Evolutionary conservation across 2,329 filamentous ascomycete genomes (phyloP), one percentile per base, ranked within the genome.

Genomic region (Stromatinia cepivora): DNA sequence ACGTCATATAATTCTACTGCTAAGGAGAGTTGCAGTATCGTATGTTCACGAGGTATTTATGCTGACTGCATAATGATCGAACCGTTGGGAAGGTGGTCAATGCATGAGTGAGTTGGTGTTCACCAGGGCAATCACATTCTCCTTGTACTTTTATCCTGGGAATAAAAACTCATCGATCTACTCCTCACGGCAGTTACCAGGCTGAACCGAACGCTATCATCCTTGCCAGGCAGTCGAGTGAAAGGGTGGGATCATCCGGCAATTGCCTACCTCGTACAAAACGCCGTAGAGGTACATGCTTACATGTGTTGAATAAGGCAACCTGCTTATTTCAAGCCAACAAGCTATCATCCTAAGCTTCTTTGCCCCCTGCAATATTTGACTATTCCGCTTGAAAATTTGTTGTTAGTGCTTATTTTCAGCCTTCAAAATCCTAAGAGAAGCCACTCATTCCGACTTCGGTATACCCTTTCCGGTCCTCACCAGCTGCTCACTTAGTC

Each of bases 381-480:
- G 11, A n/a, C 52, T 22, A 54, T 48, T 25, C 70, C 59, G 31
- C 46, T 42, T 39, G 61, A 52, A 52, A 52, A 28, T 68, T 66
- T 64, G 50, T 39, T 71, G 59, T 69, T 77, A 77, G 75, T 75
- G 75, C 75, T 77, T 76, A 76, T 74, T 68, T 72, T 73, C 75
- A 73, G 72, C 70, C 71, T 71, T 74, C 61, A 71, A 65, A 46
- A 69, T 65, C 71, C 70, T 72, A 66, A 66, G 50, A 70, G 70
- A 65, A 72, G 70, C 70, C 71, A 72, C 70, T 68, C 62, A 45
- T 54, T 42, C 62, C 70, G 66, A 66, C 70, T 64, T 72, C 66
- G 62, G 72, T 52, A 65, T 65, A 53, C 59, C 13, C 39, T 66
- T 45, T 67, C 15, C 45, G 20, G 34, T 50, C 17, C 34, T 42